Conservation (phyloP, 1,139 yeast species). For the Kazachstania sp. region DNA sequence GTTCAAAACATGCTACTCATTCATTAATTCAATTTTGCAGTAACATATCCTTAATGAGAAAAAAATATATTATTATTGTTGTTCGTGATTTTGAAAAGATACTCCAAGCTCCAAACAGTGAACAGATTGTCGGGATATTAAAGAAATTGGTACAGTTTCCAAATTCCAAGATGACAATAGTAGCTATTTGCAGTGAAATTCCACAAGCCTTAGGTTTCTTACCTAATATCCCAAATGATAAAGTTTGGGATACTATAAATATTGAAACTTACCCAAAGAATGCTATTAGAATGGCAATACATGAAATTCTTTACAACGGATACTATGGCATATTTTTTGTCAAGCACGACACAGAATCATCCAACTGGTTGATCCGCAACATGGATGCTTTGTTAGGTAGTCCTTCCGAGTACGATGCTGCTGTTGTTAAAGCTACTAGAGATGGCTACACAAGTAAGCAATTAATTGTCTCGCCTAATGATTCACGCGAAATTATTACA, state of each 20-base stretch:
- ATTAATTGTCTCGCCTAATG: background rate
- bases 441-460: background rate
- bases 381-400: background rate
- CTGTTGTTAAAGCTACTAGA: background rate
- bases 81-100: constrained; percentile 84
- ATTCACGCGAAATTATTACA: background rate
- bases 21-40: constrained; percentile 41
- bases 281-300: background rate
- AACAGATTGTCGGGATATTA: background rate
- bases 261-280: background rate
- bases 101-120: constrained; percentile 21
- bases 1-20: background rate
- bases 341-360: background rate
- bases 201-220: background rate
- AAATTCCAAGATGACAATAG: background rate
- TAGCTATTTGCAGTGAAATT: background rate
- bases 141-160: background rate
- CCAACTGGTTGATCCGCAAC: background rate
- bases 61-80: constrained; percentile 46
- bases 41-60: constrained; percentile 17
- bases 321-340: background rate
- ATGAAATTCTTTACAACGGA: background rate
- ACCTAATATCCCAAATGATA: background rate
- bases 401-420: background rate
- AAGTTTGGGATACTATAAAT: background rate